Evolutionary conservation across 106 monocot species (phyloP), one percentile per base, ranked within the genome.

Genomic region (Ottelia alismoides): DNA sequence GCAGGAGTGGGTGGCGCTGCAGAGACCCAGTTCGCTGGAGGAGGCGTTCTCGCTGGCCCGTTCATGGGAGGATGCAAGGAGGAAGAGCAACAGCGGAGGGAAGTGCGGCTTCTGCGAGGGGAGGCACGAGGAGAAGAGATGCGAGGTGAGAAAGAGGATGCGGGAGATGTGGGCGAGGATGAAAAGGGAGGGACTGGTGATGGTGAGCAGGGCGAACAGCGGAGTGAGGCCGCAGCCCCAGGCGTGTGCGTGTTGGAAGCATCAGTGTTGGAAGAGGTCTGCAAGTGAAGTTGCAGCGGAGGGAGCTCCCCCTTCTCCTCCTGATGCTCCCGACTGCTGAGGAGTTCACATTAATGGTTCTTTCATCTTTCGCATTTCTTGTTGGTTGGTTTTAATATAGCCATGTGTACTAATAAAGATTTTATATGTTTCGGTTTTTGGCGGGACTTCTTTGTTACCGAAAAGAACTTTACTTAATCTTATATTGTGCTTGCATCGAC

Each of bases 81-180:
- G 61, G 20, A 57, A 49, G 11, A 53, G 74, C 16, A 60, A 52
- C 9, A 56, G 47, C n/a, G 61, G 70, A 49, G 20, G 65, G 58
- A 80, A 51, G 30, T 91, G 84, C 21, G 81, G 69, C 52, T 91
- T 91, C 53, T 91, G 84, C 28, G 77, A 63, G 2, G 78, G 64
- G 20, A 35, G 27, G 22, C 84, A 88, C 30, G 78, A 67, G 65
- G 75, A 47, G 48, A 20, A 48, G 30, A 5, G 18, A 28, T 5
- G 28, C 12, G 49, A 23, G 47, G 54, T 45, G 63, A 20, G 55
- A 27, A 31, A 7, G 23, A 25, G 21, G 1, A 44, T 25, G 1
- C 16, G 31, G 21, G 10, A 21, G 27, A 2, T n/a, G n/a, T n/a
- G n/a, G n/a, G n/a, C n/a, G 43, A 17, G 30, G 45, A 28, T 20